phyloP scores from a whole-genome alignment of 805 yeast species.

The Candida yuanshanica region DNA sequence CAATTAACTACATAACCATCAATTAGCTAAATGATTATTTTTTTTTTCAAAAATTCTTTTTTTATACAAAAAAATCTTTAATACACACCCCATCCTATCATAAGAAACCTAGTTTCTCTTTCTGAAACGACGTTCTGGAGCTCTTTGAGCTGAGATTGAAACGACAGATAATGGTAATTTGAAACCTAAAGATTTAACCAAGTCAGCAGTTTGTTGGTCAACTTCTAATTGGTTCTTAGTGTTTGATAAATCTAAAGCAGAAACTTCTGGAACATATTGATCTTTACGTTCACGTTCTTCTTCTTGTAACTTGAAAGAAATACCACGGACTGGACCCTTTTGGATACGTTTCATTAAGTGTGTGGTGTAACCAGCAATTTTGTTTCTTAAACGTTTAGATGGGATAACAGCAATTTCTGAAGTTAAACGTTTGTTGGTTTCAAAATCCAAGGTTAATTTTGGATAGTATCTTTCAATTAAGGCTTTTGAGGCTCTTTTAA shows the following conservation, averaged over 20 bases:
- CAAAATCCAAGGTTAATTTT: constrained; percentile 98
- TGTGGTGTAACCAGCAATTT: constrained; percentile 99
- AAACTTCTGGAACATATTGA: constrained; percentile 99
- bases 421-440: constrained; percentile 99
- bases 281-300: constrained; percentile 99
- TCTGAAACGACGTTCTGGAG: constrained; percentile 82
- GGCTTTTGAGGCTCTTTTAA: constrained; percentile 99
- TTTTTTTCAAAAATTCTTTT: constrained; percentile 5
- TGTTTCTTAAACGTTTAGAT: constrained; percentile 99
- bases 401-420: constrained; percentile 98
- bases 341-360: constrained; percentile 99
- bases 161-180: constrained; percentile 80
- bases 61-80: constrained; percentile 14
- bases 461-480: constrained; percentile 99
- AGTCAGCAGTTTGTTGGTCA: constrained; percentile 93
- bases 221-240: constrained; percentile 95
- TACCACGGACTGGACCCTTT: constrained; percentile 99
- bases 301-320: constrained; percentile 99
- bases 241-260: constrained; percentile 97
- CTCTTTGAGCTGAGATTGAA: constrained; percentile 85
- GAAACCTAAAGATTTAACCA: constrained; percentile 92
- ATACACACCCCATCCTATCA: neutral
- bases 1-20: neutral
- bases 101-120: constrained; percentile 63
- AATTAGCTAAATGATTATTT: neutral